Evolutionary conservation across 345 rosid genomes (phyloP), one percentile per base, ranked within the genome.

Genomic region (Aurinia saxatilis): DNA sequence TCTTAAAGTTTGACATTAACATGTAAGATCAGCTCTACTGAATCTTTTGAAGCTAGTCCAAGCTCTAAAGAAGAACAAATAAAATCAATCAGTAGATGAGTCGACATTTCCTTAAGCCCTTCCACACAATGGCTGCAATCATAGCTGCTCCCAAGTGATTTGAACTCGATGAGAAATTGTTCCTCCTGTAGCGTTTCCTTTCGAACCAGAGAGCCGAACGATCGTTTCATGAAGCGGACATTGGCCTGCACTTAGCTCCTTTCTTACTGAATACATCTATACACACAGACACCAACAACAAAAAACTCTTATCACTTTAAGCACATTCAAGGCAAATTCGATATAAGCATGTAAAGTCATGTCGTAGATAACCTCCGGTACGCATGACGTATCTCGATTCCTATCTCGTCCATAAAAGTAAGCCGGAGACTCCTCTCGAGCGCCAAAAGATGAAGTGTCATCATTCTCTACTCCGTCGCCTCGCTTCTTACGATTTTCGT

Each of bases 331-430:
- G n/a, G 7, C 30, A 16, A 27, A 27, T 8, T 25, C 15, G 48
- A 66, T 12, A n/a, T n/a, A n/a, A n/a, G n/a, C 10, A 21, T 4
- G 25, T 21, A 21, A 21, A 21, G 25, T 21, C 25, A 92, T 92
- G 76, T 92, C 98, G 37, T 84, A 86, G 46, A 92, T 85, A 73
- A 89, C 89, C 12, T 84, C 87, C 2, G 85, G 78, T 5, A 84
- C 98, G 11, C 86, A 89, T 14, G 57, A 41, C 1, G 81, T 11
- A 37, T 91, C 90, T 1, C 88, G 77, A 60, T 75, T 82, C 80
- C 96, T 75, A 92, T 78, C 63, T 89, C 98, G 68, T 92, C 98
- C 98, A 92, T 86, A 77, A 92, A 92, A 10, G 82, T 70, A 53
- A 84, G 77, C 5, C 98, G 88, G 35, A 92, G 91, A 40, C 80